Evolutionary conservation across 169 alveolate genomes (phyloP).

Genomic region (Plasmodium coatneyi): DNA sequence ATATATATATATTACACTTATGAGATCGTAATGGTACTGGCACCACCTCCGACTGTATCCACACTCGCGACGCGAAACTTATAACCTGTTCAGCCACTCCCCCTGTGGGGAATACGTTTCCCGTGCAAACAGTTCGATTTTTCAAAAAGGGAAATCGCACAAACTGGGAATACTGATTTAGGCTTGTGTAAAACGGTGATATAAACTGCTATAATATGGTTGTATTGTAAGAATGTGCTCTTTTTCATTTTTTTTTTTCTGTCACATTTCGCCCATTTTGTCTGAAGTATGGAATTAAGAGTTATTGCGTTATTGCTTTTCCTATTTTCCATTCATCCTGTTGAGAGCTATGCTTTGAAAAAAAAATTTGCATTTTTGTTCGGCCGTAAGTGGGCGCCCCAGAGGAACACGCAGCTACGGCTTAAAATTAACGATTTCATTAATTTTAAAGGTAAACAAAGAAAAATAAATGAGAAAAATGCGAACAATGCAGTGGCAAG

Average conservation of each 20-base stretch:
- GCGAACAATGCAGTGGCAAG: not conserved
- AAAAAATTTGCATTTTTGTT: not conserved
- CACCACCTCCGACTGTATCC: not conserved
- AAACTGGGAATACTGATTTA: not conserved
- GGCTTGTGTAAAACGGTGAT: not conserved
- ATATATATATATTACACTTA: not conserved
- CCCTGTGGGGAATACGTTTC: not conserved
- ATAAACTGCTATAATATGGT: not conserved
- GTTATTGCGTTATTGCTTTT: conserved; percentile 8
- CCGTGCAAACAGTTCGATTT: not conserved
- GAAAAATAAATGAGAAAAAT: conserved; percentile 6
- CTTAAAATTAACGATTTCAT: conserved; percentile 54
- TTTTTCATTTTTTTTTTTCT: not conserved
- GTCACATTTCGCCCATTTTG: not conserved
- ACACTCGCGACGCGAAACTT: not conserved
- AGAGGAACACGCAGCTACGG: not conserved
- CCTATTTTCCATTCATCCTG: not conserved
- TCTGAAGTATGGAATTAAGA: conserved; percentile 52
- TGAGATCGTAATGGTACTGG: not conserved
- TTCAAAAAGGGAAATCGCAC: not conserved
- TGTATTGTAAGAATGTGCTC: not conserved
- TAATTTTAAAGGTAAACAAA: conserved; percentile 52
- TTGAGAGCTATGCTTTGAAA: conserved; percentile 40
- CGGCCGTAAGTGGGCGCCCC: not conserved
- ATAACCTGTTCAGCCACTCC: not conserved